Conservation (phyloP, 1,139 yeast species). For the Debaryomyces nepalensis region DNA sequence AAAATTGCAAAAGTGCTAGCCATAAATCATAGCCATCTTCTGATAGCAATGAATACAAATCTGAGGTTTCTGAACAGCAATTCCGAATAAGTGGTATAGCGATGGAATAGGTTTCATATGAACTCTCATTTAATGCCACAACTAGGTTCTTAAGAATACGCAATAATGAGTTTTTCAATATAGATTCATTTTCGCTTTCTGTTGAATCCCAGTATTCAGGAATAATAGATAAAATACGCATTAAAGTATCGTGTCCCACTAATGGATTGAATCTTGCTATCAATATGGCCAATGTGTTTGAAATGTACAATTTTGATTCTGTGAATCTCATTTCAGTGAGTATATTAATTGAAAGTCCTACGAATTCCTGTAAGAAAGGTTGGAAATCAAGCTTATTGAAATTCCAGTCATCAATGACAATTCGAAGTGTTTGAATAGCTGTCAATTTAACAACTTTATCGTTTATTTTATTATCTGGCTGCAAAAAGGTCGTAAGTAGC, state of each 20-base stretch:
- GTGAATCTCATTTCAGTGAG: conserved; percentile 56
- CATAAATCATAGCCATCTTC: conserved; percentile 93
- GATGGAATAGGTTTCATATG: conserved; percentile 62
- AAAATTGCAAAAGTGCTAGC: conserved; percentile 68
- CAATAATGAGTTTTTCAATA: conserved; percentile 70
- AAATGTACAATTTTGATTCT: conserved; percentile 74
- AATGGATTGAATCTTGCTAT: conserved; percentile 69
- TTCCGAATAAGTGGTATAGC: conserved; percentile 70
- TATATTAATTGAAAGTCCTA: conserved; percentile 52
- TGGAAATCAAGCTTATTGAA: conserved; percentile 69
- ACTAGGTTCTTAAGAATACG: conserved; percentile 70
- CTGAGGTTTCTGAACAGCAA: conserved; percentile 64
- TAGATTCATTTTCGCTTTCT: conserved; percentile 60
- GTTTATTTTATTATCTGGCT: conserved; percentile 46
- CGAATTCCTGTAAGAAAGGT: conserved; percentile 62
- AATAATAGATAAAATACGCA: conserved; percentile 60
- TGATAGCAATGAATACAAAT: conserved; percentile 62
- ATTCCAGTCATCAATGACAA: conserved; percentile 84
- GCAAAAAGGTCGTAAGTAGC: conserved; percentile 52
- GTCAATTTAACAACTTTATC: conserved; percentile 80
- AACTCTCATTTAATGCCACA: conserved; percentile 64
- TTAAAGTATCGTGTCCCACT: conserved; percentile 53
- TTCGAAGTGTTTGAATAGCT: conserved; percentile 71
- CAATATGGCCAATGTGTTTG: conserved; percentile 67
- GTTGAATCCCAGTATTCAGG: conserved; percentile 75